Evolutionary conservation across 257 asterid species (phyloP).

Genomic region (Sherardia arvensis): DNA sequence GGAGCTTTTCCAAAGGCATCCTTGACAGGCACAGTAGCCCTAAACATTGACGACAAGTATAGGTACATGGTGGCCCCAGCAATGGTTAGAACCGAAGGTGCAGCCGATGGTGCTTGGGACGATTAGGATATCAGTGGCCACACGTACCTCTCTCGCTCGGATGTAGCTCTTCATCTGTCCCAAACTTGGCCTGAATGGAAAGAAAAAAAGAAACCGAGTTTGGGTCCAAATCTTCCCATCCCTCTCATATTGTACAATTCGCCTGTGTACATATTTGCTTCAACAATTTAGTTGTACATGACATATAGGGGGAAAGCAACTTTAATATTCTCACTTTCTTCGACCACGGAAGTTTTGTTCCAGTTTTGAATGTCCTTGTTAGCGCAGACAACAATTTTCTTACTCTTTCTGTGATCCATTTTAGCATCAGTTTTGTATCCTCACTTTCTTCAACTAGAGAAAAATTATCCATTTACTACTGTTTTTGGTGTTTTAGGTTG

Average conservation of each 20-base stretch:
- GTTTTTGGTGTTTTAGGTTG: too few relatives aligned
- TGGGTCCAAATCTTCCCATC: neutral
- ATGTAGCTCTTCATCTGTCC: neutral
- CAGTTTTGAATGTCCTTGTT: neutral
- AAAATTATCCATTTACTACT: too few relatives aligned
- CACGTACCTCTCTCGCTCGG: neutral
- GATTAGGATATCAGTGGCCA: constrained; percentile 23
- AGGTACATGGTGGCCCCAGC: constrained; percentile 65
- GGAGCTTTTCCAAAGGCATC: constrained; percentile 41
- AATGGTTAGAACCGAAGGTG: constrained; percentile 44
- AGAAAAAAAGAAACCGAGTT: neutral
- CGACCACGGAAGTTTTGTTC: neutral
- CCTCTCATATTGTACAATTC: neutral
- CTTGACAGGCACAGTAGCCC: constrained; percentile 28
- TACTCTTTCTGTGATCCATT: neutral
- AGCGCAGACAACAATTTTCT: neutral
- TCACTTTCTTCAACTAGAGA: too few relatives aligned
- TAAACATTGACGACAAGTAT: constrained; percentile 67
- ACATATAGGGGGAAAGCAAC: neutral
- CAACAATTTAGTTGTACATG: neutral
- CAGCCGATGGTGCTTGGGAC: constrained; percentile 87
- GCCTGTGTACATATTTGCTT: neutral
- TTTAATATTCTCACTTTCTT: neutral
- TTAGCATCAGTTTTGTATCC: too few relatives aligned
- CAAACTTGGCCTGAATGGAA: neutral